Percentiles rank a stretch among this genome's conserved stretches.
These are phyloP conservation scores for Suillus subluteus DNA, from an alignment of 768 basidiomycete genomes.

Conservation along the genomic window DNA sequence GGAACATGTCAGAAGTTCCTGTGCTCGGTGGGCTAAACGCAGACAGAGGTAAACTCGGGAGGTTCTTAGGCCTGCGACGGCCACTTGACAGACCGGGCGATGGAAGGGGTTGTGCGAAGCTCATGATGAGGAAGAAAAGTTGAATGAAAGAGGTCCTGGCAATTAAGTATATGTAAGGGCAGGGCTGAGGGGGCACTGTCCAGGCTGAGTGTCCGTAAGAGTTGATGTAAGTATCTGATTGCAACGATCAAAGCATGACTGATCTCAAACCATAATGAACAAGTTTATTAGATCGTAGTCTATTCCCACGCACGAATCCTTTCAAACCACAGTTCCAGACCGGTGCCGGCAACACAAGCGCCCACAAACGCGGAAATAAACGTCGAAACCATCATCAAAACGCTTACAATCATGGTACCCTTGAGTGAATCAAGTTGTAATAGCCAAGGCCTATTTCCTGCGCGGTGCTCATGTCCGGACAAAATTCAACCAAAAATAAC, in stretches of 20 bases:
- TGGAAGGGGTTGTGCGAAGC: slow-evolving; percentile 26
- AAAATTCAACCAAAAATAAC: background rate
- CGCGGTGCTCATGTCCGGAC: background rate
- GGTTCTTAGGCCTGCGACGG: slow-evolving; percentile 65
- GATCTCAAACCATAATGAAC: background rate
- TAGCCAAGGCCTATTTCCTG: background rate
- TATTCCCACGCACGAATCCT: background rate
- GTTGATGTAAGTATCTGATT: background rate
- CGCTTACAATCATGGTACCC: background rate
- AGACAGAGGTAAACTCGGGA: slow-evolving; percentile 74
- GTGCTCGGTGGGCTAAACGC: slow-evolving; percentile 76
- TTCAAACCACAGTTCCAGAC: too few relatives aligned
- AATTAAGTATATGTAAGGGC: background rate
- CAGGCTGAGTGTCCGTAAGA: background rate
- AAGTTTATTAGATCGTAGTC: background rate
- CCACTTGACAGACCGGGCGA: slow-evolving; percentile 51
- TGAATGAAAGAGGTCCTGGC: background rate
- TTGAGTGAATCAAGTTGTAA: background rate
- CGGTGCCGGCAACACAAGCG: too few relatives aligned
- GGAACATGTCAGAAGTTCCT: slow-evolving; percentile 68
- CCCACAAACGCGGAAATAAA: too few relatives aligned
- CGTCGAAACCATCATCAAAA: background rate
- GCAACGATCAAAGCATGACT: slow-evolving; percentile 9
- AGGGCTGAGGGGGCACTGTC: background rate
- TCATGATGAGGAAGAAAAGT: slow-evolving; percentile 8